Conservation (phyloP, 257 asterid genomes). For the Salvia hispanica region DNA sequence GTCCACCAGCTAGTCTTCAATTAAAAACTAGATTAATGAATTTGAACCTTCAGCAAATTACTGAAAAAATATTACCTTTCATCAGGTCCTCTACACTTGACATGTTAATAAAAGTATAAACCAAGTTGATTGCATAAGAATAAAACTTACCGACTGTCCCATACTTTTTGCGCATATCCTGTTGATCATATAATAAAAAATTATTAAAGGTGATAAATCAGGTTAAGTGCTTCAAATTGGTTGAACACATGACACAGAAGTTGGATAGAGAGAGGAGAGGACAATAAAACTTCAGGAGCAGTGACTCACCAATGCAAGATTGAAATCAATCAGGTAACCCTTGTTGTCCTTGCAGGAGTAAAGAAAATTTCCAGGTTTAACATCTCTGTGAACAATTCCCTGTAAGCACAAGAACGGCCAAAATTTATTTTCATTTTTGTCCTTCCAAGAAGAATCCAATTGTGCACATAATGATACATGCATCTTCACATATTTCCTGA, state of each 20-base stretch:
- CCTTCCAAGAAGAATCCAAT: slow-evolving; percentile 18
- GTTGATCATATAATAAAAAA: slow-evolving; percentile 27
- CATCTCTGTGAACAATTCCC: slow-evolving; percentile 96
- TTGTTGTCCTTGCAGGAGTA: slow-evolving; percentile 73
- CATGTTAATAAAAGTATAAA: too few species aligned
- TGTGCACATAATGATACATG: slow-evolving; percentile 3
- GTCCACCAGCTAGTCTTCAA: too few species aligned
- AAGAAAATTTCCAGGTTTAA: slow-evolving; percentile 96
- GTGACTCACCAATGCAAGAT: slow-evolving; percentile 86
- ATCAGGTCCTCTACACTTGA: too few species aligned
- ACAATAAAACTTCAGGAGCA: slow-evolving; percentile 19
- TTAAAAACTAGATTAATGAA: too few species aligned
- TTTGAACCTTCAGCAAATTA: too few species aligned
- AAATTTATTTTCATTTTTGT: slow-evolving; percentile 4
- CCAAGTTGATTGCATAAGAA: too few species aligned
- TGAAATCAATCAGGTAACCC: slow-evolving; percentile 93
- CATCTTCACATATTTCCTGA: slow-evolving; percentile 37
- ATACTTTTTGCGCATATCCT: slow-evolving; percentile 73
- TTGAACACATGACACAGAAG: background rate
- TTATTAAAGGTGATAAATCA: slow-evolving; percentile 9
- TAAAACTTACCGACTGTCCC: slow-evolving; percentile 43
- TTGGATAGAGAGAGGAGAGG: background rate
- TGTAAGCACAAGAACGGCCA: slow-evolving; percentile 40
- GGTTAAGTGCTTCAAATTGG: slow-evolving; percentile 6
- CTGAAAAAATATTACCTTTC: too few species aligned